Conservation (phyloP, 441 rosid genomes). For the Jatropha multifida region DNA sequence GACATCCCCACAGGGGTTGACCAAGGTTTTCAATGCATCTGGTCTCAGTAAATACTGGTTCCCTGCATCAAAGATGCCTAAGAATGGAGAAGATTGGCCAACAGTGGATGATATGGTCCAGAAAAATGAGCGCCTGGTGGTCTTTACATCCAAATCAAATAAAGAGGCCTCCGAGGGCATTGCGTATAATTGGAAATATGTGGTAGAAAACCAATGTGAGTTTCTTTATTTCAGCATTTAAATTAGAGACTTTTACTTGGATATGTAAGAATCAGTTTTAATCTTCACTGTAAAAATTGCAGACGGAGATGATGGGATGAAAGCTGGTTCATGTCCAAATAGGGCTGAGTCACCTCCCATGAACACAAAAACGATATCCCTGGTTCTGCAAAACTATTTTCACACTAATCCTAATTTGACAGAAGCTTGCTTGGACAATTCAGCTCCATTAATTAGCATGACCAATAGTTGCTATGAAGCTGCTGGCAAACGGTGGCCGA, state of each 20-base stretch:
- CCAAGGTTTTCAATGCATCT: constrained; percentile 77
- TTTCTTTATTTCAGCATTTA: not conserved
- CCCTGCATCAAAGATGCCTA: constrained; percentile 86
- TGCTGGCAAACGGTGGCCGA: constrained; percentile 92
- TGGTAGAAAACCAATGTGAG: constrained; percentile 85
- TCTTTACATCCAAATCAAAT: constrained; percentile 67
- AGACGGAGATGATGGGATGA: constrained; percentile 87
- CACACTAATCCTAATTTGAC: constrained; percentile 56
- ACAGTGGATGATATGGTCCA: constrained; percentile 82
- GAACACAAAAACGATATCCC: constrained; percentile 51
- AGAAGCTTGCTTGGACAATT: constrained; percentile 67
- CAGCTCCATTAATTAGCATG: constrained; percentile 65
- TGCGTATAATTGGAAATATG: constrained; percentile 87
- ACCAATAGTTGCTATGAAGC: constrained; percentile 67
- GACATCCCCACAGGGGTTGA: constrained; percentile 66
- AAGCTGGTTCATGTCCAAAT: constrained; percentile 63
- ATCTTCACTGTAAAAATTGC: constrained; percentile 28
- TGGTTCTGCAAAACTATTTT: constrained; percentile 79
- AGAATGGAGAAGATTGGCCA: constrained; percentile 89
- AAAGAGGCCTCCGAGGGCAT: constrained; percentile 91
- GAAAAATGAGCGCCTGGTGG: constrained; percentile 77
- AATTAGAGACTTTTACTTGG: not conserved
- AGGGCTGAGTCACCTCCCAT: constrained; percentile 71
- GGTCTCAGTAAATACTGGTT: constrained; percentile 68
- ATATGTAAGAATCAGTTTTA: not conserved